phyloP scores from a whole-genome alignment of 495 filamentous ascomycete species.

The Xylaria telfairii region DNA sequence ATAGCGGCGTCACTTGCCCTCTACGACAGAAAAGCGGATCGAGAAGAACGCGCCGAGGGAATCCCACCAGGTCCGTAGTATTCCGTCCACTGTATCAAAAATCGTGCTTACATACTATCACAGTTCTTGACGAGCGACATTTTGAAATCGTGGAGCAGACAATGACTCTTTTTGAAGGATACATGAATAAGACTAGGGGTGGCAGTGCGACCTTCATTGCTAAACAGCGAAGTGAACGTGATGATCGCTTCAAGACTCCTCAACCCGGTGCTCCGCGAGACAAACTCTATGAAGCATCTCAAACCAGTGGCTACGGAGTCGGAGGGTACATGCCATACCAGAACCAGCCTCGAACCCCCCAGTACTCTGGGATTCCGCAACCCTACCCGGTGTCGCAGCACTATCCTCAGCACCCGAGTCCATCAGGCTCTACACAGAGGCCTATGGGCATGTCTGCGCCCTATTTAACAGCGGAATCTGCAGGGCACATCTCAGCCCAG shows the following conservation, averaged over 20 bases:
- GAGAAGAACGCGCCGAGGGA: neutral
- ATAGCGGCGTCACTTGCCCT: conserved; percentile 6
- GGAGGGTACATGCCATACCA: neutral
- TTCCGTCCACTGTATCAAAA: too few relatives aligned
- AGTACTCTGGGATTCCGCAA: neutral
- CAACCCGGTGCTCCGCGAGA: neutral
- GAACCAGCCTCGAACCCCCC: neutral
- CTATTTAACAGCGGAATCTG: neutral
- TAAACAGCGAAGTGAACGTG: neutral
- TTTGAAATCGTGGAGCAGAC: conserved; percentile 1
- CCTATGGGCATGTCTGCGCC: neutral
- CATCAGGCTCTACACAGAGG: neutral
- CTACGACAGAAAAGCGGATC: neutral
- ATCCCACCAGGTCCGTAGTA: neutral
- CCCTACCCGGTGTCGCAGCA: neutral
- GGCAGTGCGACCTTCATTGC: conserved; percentile 2
- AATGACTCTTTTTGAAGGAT: neutral
- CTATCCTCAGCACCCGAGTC: neutral
- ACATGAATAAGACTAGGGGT: neutral
- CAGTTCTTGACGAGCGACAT: neutral
- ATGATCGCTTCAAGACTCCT: neutral
- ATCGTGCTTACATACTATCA: neutral
- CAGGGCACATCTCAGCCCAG: neutral
- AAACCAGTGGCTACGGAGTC: neutral
- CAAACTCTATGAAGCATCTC: neutral